These are phyloP conservation scores for Scutellaria minor DNA, from an alignment of 257 asterid species.

Conservation along the genomic window DNA sequence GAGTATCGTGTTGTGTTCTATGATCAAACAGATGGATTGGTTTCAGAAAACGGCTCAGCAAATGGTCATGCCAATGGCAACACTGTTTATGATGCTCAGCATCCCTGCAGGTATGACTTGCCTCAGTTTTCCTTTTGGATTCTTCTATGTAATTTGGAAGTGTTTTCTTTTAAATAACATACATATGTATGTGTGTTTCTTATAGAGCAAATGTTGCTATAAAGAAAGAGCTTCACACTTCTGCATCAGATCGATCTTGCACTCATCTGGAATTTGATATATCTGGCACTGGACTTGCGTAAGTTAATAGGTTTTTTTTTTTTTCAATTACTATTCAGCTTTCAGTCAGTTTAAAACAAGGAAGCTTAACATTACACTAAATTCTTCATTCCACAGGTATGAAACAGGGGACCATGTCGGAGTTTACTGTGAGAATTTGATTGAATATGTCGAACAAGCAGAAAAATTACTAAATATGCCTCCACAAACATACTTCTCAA, in stretches of 20 bases:
- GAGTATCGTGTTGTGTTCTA: constrained; percentile 86
- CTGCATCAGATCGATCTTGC: constrained; percentile 96
- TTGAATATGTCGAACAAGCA: constrained; percentile 86
- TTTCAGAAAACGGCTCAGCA: constrained; percentile 44
- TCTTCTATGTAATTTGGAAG: constrained; percentile 3
- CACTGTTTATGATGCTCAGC: constrained; percentile 80
- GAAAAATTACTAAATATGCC: constrained; percentile 65
- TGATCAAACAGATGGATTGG: constrained; percentile 53
- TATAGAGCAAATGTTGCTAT: constrained; percentile 79
- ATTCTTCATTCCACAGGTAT: constrained; percentile 53
- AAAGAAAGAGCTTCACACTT: constrained; percentile 88
- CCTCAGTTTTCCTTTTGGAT: constrained; percentile 24
- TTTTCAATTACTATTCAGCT: not conserved
- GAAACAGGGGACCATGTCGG: constrained; percentile 99
- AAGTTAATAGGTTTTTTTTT: constrained; percentile 37
- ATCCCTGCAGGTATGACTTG: constrained; percentile 83
- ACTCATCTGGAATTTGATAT: constrained; percentile 94
- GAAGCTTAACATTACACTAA: constrained; percentile 1
- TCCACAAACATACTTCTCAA: constrained; percentile 77
- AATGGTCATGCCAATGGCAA: constrained; percentile 77
- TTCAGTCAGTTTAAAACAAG: constrained; percentile 2
- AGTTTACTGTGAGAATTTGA: constrained; percentile 76
- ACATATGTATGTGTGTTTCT: constrained; percentile 22
- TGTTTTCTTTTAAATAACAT: constrained; percentile 27
- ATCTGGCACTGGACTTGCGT: constrained; percentile 87